Evolutionary conservation across 176 grass and related monocot species (phyloP).

Genomic region (Melocanna baccifera): DNA sequence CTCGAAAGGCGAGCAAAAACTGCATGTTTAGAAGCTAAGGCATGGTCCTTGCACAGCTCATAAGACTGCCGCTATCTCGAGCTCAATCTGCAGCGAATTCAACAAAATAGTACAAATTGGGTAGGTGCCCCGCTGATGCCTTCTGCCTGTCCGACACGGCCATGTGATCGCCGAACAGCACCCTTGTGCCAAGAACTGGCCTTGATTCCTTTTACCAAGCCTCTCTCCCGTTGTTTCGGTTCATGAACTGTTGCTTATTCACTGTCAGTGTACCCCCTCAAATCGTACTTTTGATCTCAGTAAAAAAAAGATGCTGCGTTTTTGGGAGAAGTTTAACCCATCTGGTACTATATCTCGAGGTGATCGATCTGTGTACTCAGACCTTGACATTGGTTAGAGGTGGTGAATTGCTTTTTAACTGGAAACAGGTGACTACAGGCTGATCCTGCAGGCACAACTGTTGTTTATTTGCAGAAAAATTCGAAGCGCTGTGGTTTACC

Average conservation of each 20-base stretch:
- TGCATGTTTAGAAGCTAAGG: conserved; percentile 13
- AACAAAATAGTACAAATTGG: conserved; percentile 61
- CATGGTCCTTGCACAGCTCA: neutral
- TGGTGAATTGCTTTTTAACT: conserved; percentile 17
- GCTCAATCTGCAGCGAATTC: conserved; percentile 20
- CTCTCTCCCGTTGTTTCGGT: neutral
- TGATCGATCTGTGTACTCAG: neutral
- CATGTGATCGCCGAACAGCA: conserved; percentile 47
- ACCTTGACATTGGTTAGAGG: neutral
- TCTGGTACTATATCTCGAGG: neutral
- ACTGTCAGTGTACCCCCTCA: neutral
- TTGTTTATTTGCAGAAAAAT: conserved; percentile 37
- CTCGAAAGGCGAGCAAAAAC: neutral
- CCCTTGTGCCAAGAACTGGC: conserved; percentile 34
- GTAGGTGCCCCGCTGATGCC: conserved; percentile 33
- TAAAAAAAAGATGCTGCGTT: neutral
- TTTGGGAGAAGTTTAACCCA: conserved; percentile 1
- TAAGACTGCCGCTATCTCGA: conserved; percentile 2
- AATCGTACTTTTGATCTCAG: neutral
- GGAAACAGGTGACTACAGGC: conserved; percentile 7
- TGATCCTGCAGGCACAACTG: conserved; percentile 30
- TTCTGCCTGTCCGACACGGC: conserved; percentile 43
- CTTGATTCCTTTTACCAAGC: conserved; percentile 39
- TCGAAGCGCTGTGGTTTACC: neutral
- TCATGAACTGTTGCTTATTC: neutral